Evolutionary conservation across 129 eudicot species (phyloP), one percentile per base, ranked within the genome.

Genomic region (Glebionis coronaria): DNA sequence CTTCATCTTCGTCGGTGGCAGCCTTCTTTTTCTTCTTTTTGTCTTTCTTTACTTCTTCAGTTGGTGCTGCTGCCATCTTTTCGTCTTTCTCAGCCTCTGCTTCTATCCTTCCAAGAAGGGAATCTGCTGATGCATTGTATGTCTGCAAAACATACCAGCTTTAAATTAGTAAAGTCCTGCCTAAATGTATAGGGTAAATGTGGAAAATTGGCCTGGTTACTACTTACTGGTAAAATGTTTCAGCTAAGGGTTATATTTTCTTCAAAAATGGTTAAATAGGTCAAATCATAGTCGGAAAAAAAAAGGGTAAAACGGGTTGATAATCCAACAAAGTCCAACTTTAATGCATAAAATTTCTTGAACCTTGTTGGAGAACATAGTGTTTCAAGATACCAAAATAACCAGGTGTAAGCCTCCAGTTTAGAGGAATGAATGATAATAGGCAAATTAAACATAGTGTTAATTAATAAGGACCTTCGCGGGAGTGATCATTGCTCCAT

Each of bases 41-140:
- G 11, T 87, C 80, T 66, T 82, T 87, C 74, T 82, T 75, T 44
- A 75, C 81, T 35, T 58, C 83, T n/a, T 62, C 83, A 53, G 65
- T 56, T 0, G 72, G 61, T 29, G 71, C 53, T 67, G 65, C 61
- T 23, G 49, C 75, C 68, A 63, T 65, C 44, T 78, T 77, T 53
- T 70, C 73, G 12, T 80, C 78, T 67, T 73, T 69, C 62, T 78
- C 84, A 25, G 86, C 66, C 55, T 69, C 77, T 6, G 82, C 65
- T 73, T 85, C 96, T 9, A 77, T 80, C 52, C 81, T 76, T 29
- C 88, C 95, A 56, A 88, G 67, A 77, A 81, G 66, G 23, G 98
- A 82, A 75, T 93, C 98, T 0, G 98, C 92, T 5, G 98, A 67
- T 44, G 84, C 84, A 61, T 93, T 93, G 76, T 88, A 88, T 4